phyloP scores from a whole-genome alignment of 2,329 filamentous ascomycete genomes.

The Aureobasidium subglaciale region DNA sequence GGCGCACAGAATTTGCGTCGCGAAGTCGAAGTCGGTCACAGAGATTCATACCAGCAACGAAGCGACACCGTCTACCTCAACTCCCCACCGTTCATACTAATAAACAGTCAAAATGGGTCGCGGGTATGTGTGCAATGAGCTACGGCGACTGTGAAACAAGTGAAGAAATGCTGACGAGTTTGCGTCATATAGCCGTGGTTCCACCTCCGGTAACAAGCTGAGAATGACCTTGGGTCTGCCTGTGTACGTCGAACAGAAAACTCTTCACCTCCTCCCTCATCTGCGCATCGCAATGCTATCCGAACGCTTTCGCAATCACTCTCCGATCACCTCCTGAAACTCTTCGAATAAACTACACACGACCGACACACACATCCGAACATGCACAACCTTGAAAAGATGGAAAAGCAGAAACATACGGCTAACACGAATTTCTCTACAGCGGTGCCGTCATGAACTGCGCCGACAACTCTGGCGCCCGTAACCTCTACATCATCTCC shows the following conservation, averaged over 20 bases:
- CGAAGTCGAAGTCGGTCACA: too few relatives aligned
- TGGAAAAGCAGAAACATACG: not conserved
- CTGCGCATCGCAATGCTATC: constrained; percentile 4
- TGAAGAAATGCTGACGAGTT: constrained; percentile 12
- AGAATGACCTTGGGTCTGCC: constrained; percentile 99
- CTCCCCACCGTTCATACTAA: constrained; percentile 17
- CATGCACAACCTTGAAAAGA: not conserved
- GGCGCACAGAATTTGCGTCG: constrained; percentile 13
- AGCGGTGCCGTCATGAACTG: constrained; percentile 99
- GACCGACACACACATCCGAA: not conserved
- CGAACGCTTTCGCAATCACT: constrained; percentile 8
- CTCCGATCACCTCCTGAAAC: not conserved
- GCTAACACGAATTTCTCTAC: constrained; percentile 21
- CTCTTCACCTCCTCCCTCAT: constrained; percentile 1
- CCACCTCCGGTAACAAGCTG: constrained; percentile 98
- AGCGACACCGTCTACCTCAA: constrained; percentile 15
- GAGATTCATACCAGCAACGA: constrained; percentile 18
- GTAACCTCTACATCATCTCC: constrained; percentile 98
- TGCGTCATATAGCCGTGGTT: constrained; percentile 53
- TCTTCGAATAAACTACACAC: not conserved
- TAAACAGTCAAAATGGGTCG: constrained; percentile 34
- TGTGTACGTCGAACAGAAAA: constrained; percentile 64
- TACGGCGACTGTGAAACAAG: constrained; percentile 7
- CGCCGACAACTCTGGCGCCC: constrained; percentile 97
- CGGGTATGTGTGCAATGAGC: constrained; percentile 30